Base-by-base conservation (phyloP, 208 protist genomes). In the Phytomonas serpens region DNA sequence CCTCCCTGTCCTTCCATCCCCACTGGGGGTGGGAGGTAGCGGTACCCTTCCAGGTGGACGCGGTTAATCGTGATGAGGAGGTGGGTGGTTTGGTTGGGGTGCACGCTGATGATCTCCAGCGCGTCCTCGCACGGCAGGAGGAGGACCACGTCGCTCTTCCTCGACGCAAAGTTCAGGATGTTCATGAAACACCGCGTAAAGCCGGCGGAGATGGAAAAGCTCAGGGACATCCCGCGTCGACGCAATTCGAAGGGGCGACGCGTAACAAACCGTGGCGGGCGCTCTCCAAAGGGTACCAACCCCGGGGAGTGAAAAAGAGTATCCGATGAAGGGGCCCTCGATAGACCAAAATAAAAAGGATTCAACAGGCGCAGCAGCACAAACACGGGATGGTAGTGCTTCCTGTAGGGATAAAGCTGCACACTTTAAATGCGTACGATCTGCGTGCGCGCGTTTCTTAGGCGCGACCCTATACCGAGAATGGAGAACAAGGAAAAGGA, bases 171-270 rank as follows among this genome's bases (percentile, higher is more conserved):
- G 14, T 64, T 65, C 33, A 91, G 63, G 1, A 82, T 64, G 32
- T 72, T 76, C 67, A 91, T 67, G 61, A 91, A 79, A 4, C 80
- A 40, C 19, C 86, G 83, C 5, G 87, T 31, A 47, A 76, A 82
- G 2, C 51, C 37, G 11, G 76, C 78, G 6, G 69, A 80, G 16
- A 89, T 75, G n/a, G 77, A 76, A 52, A 91, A 84, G 1, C 74
- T 30, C 6, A 87, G 64, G 9, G 74, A 84, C 82, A 87, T 83
- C 37, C 37, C 37, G 7, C 37, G 4, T 40, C 11, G 7, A 23
- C 7, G 11, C 13, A 4, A 4, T 64, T 32, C 9, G 7, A 40
- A 40, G 4, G 7, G 37, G 37, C 7, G 37, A 40, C 4, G 11
- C 4, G 37, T 40, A 67, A 10, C 51, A 14, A 72, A 57, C 5